Base-by-base conservation (phyloP, 306 rosid genomes). In the Crataegus laevigata region DNA sequence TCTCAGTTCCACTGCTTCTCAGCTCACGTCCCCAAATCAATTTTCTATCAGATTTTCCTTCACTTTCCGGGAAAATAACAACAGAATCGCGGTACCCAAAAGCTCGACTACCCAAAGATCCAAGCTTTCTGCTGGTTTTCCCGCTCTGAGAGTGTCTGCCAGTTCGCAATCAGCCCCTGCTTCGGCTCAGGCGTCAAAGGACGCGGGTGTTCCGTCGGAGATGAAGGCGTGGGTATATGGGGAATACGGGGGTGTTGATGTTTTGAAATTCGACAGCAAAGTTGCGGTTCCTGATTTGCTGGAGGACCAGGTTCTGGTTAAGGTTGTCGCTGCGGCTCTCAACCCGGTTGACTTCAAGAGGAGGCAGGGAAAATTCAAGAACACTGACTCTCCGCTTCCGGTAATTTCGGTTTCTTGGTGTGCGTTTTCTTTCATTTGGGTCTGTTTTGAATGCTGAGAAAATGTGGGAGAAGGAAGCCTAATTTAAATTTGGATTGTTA, bases 211-310 rank as follows among this genome's bases (percentile, higher is more conserved):
- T 3, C 88, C 96, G 17, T 72, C 90, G 26, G 84, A 90, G 21
- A 94, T 94, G 99, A 94, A 92, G 83, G 97, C 96, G 0, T 94
- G 98, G 98, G 86, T 94, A 1, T 94, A 94, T 77, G 91, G 85
- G 0, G 96, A 89, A 43, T 91, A 94, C 70, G 98, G 97, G 7
- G 83, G 88, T 66, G 89, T 90, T 6, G 94, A 86, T 75, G 97
- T 91, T 26, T 76, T 91, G 93, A 90, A 84, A 81, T 79, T 88
- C 18, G 96, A 94, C 3, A 74, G 77, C 4, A 87, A 61, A 9
- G 89, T 91, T 28, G 74, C 81, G 24, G 97, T 90, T 43, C 97
- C 97, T 43, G 88, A 94, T 11, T 84, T 91, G 47, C 85, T 85
- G 74, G 97, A 90, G 38, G 98, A 92, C 66, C 96, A 90, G 82